Evolutionary conservation across 805 yeast species (phyloP), one percentile per base, ranked within the genome.

Genomic region (Metschnikowia santaceciliae): DNA sequence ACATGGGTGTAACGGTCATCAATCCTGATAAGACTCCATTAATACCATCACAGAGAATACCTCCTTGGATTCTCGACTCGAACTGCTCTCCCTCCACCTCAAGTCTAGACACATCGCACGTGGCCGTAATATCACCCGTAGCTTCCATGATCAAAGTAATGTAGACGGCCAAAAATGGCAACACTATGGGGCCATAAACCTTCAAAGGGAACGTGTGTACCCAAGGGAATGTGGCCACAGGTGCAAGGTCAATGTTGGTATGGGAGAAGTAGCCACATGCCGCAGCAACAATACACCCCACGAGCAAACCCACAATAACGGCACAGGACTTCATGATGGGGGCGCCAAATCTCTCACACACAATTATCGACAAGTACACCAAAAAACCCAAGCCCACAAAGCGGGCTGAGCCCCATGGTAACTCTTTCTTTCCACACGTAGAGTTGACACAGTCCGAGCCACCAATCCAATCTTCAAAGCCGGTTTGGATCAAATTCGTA

Each of bases 281-380:
- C 53, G 95, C 96, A 35, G 94, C 96, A 44, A 90, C 94, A 54
- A 90, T 87, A 74, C 96, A 90, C 32, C 97, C 96, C 35, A 88
- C 82, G 26, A 91, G 70, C 52, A 90, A 74, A 35, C 97, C 97
- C 37, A 84, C 71, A 59, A 90, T 87, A 47, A 90, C 96, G 1
- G 97, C 94, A 78, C 96, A 90, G 1, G 96, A 87, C 64, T 87
- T 89, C 94, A 90, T 87, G 62, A 90, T 86, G 49, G 97, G 97
- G 19, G 97, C 82, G 26, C 97, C 97, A 78, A 86, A 90, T 65
- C 82, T 82, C 68, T 91, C 97, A 61, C 86, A 79, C 32, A 89
- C 49, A 50, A 90, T 77, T 61, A 91, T 89, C 5, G 88, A 74
- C 26, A 81, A 77, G 62, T 80, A 88, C 10, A 90, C 96, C 34